These are phyloP conservation scores for Chlorella sp. DNA, from an alignment of 139 green algal species.

Conservation along the genomic window DNA sequence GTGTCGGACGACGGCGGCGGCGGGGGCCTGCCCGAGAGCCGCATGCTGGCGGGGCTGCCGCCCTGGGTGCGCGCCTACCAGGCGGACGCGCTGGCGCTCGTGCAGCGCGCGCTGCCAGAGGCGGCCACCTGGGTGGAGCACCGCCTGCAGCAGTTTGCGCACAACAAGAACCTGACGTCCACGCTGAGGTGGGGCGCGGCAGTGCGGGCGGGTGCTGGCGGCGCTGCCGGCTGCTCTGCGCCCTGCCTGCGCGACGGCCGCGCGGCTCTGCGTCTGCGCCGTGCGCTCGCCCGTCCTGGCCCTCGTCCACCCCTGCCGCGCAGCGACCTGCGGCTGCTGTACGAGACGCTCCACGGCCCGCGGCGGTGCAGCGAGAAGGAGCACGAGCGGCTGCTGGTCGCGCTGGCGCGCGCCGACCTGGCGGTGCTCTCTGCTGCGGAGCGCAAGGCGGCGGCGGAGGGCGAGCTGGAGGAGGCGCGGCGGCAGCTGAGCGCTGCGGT, in stretches of 20 bases:
- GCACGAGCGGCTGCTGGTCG: conserved; percentile 30
- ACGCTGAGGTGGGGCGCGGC: conserved; percentile 10
- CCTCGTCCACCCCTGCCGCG: not conserved
- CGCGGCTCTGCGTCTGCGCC: too few species aligned
- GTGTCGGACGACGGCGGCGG: not conserved
- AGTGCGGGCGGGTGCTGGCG: not conserved
- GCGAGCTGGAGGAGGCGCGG: not conserved
- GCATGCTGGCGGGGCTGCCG: conserved; percentile 14
- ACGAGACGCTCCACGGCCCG: conserved; percentile 35
- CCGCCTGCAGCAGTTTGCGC: conserved; percentile 8
- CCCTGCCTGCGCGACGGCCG: not conserved
- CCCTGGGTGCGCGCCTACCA: conserved; percentile 31
- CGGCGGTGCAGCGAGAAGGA: conserved; percentile 36
- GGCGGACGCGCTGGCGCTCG: conserved; percentile 27
- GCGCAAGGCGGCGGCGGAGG: not conserved
- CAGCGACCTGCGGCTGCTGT: conserved; percentile 35
- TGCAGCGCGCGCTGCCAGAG: conserved; percentile 33
- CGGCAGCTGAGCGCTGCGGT: not conserved
- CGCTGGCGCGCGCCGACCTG: conserved; percentile 28
- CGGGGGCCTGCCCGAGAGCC: not conserved
- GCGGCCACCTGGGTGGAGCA: conserved; percentile 33
- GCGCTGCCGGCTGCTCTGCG: not conserved
- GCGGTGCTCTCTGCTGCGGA: not conserved
- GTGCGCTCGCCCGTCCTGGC: too few species aligned
- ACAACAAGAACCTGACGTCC: conserved; percentile 38